Percentiles rank a stretch among this genome's conserved stretches.
phyloP scores from a whole-genome alignment of 179 eudicot species.

The Heliamphora ciliata region DNA sequence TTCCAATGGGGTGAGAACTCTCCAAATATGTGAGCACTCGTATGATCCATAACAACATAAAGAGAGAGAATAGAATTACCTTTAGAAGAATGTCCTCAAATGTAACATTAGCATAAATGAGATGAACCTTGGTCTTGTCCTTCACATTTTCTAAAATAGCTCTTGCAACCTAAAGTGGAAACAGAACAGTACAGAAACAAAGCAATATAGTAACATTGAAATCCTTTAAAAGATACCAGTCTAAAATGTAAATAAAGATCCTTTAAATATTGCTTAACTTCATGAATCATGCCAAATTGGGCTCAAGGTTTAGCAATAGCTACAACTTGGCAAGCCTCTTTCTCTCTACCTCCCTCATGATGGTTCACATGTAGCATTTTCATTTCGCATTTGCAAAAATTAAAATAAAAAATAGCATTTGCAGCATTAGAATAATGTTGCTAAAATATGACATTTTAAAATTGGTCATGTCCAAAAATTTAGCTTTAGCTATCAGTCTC shows the following conservation, averaged over 20 bases:
- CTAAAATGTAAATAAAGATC: slow-evolving; percentile 8
- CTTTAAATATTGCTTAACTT: too few relatives aligned
- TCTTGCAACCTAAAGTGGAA: slow-evolving; percentile 49
- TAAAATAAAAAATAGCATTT: too few relatives aligned
- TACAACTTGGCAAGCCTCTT: too few relatives aligned
- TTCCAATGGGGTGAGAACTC: background rate
- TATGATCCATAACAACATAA: background rate
- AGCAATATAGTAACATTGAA: background rate
- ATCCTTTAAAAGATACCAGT: background rate
- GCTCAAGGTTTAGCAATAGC: too few relatives aligned
- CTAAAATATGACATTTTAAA: too few relatives aligned
- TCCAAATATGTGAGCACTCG: background rate
- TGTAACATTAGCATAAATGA: slow-evolving; percentile 84
- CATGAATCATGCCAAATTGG: too few relatives aligned
- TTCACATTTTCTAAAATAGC: slow-evolving; percentile 83
- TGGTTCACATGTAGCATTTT: too few relatives aligned
- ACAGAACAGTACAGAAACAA: slow-evolving; percentile 13
- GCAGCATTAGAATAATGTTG: too few relatives aligned
- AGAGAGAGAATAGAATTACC: slow-evolving; percentile 34
- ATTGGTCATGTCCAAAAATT: too few relatives aligned
- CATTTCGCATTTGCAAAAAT: too few relatives aligned
- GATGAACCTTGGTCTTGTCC: slow-evolving; percentile 74
- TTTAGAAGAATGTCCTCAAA: slow-evolving; percentile 76
- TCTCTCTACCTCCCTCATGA: too few relatives aligned
- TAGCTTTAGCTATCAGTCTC: too few relatives aligned